A percentile compares a stretch with the other conserved stretches of the same genome.
phyloP scores from a whole-genome alignment of 768 basidiomycete species.

The Boletus speciosus region DNA sequence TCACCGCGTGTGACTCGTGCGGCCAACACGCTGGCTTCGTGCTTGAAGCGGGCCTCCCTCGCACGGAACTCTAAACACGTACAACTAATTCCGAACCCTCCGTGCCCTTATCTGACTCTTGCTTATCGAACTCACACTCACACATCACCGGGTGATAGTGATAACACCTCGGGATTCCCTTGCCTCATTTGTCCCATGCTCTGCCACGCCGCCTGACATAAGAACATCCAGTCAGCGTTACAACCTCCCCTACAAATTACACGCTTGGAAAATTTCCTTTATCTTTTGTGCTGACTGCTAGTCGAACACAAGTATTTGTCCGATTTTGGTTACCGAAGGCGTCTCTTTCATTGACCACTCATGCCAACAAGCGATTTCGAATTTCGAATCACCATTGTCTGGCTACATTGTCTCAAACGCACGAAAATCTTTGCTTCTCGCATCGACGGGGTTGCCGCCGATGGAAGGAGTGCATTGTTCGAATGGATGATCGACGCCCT shows the following conservation, averaged over 20 bases:
- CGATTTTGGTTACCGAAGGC: not conserved
- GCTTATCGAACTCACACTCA: slow-evolving; percentile 6
- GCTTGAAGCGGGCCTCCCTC: not conserved
- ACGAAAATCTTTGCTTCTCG: not conserved
- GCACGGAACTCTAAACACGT: not conserved
- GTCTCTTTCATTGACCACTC: too few species aligned
- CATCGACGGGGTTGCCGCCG: not conserved
- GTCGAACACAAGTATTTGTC: not conserved
- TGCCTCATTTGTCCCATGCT: not conserved
- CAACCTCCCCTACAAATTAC: too few species aligned
- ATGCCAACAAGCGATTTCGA: not conserved
- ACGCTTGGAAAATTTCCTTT: too few species aligned
- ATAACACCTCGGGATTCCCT: not conserved
- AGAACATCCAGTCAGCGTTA: too few species aligned
- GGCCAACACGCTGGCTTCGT: not conserved
- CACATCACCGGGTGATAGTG: not conserved
- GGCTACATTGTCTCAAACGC: not conserved
- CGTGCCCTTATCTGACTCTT: slow-evolving; percentile 2
- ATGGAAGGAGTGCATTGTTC: not conserved
- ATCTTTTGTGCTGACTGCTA: not conserved
- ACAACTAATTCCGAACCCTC: not conserved
- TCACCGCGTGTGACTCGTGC: not conserved
- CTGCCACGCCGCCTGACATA: not conserved
- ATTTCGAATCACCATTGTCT: not conserved
- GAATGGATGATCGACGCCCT: not conserved